Evolutionary conservation across 495 filamentous ascomycete genomes (phyloP).

Genomic region (Hypoxylon rickii): DNA sequence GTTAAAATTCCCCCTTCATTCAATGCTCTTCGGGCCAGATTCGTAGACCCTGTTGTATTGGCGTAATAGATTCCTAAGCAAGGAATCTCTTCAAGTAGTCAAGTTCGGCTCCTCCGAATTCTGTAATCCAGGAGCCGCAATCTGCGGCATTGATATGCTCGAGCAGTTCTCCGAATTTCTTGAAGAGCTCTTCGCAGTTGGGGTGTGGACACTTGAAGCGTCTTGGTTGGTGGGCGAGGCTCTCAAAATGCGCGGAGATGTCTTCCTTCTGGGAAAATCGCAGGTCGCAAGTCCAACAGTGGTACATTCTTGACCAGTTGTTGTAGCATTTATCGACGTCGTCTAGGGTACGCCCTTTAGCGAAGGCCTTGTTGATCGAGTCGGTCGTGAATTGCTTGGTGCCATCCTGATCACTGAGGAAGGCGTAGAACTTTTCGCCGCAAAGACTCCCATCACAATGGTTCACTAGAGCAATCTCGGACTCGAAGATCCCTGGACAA

Average conservation of each 20-base stretch:
- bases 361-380: too few species aligned
- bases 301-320: not conserved
- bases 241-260: not conserved
- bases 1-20: too few species aligned
- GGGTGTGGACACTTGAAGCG: not conserved
- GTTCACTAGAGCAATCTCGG: not conserved
- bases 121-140: not conserved
- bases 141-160: not conserved
- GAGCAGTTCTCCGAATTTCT: not conserved
- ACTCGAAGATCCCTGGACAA: not conserved
- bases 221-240: not conserved
- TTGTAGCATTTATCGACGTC: not conserved
- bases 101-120: not conserved
- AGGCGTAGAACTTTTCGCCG: too few species aligned
- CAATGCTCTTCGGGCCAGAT: too few species aligned
- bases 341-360: too few species aligned
- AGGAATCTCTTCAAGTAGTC: too few species aligned
- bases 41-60: too few species aligned
- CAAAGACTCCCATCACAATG: not conserved
- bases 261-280: not conserved
- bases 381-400: too few species aligned
- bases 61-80: too few species aligned
- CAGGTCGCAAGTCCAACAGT: not conserved
- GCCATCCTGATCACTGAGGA: too few species aligned
- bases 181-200: not conserved